phyloP scores from a whole-genome alignment of 2,329 filamentous ascomycete species.

The Thielaviopsis populi region DNA sequence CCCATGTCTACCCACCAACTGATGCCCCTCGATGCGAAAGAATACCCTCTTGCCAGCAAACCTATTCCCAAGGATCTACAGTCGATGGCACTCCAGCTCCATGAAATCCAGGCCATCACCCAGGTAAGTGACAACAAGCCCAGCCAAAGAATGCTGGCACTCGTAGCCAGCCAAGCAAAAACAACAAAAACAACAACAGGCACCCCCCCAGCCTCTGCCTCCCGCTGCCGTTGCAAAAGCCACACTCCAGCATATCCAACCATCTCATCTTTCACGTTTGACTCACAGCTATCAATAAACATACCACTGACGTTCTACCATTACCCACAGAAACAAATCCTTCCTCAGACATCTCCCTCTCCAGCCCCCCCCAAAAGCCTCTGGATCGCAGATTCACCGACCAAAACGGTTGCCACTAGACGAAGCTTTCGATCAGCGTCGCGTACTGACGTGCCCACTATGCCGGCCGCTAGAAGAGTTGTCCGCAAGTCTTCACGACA shows the following conservation, averaged over 20 bases:
- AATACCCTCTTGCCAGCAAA: conserved; percentile 74
- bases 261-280: no score
- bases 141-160: neutral
- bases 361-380: neutral
- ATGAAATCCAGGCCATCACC: conserved; percentile 41
- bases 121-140: conserved; percentile 2
- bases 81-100: conserved; percentile 56
- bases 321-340: neutral
- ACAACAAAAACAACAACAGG: neutral
- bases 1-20: conserved; percentile 63
- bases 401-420: neutral
- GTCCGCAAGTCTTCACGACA: conserved; percentile 5
- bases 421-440: conserved; percentile 3
- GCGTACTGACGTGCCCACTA: neutral
- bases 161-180: neutral
- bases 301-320: neutral
- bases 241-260: no score
- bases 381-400: neutral
- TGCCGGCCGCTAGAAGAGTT: neutral
- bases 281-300: neutral
- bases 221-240: neutral
- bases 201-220: neutral
- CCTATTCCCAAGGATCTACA: conserved; percentile 68
- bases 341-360: neutral
- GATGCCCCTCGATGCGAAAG: conserved; percentile 66